Evolutionary conservation across 495 filamentous ascomycete species (phyloP).

Genomic region (Trichoderma virens): DNA sequence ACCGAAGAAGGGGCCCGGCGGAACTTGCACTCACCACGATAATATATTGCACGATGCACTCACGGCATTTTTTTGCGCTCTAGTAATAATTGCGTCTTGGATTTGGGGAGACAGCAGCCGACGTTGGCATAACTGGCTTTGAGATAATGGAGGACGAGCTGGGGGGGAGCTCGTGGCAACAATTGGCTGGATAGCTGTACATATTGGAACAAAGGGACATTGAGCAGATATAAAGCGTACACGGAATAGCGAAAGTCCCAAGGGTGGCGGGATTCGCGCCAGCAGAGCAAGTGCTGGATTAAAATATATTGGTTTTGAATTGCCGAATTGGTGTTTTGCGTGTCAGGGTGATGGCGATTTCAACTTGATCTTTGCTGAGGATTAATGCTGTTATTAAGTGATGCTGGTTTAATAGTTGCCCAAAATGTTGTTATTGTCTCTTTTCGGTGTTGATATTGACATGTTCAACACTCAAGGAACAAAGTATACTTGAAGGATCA

Average conservation of each 20-base stretch:
- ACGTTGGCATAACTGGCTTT: slow-evolving; percentile 1
- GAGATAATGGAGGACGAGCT: background rate
- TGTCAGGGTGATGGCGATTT: too few species aligned
- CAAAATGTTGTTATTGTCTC: too few species aligned
- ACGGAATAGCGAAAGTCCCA: background rate
- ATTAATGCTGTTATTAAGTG: too few species aligned
- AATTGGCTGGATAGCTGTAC: slow-evolving; percentile 5
- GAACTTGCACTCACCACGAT: background rate
- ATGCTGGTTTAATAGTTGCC: too few species aligned
- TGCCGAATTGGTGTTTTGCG: too few species aligned
- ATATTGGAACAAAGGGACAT: background rate
- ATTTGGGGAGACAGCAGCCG: background rate
- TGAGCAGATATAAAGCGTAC: background rate
- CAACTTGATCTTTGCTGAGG: too few species aligned
- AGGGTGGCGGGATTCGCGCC: background rate
- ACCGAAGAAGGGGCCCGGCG: background rate
- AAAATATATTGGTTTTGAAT: slow-evolving; percentile 3
- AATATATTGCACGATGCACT: background rate
- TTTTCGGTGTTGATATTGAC: too few species aligned
- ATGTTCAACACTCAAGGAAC: too few species aligned
- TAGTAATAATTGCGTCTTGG: background rate
- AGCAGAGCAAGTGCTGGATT: background rate
- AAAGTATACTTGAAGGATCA: too few species aligned
- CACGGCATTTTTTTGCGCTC: background rate
- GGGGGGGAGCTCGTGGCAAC: background rate